phyloP scores from a whole-genome alignment of 306 rosid species.

The Ziziphus jujuba region DNA sequence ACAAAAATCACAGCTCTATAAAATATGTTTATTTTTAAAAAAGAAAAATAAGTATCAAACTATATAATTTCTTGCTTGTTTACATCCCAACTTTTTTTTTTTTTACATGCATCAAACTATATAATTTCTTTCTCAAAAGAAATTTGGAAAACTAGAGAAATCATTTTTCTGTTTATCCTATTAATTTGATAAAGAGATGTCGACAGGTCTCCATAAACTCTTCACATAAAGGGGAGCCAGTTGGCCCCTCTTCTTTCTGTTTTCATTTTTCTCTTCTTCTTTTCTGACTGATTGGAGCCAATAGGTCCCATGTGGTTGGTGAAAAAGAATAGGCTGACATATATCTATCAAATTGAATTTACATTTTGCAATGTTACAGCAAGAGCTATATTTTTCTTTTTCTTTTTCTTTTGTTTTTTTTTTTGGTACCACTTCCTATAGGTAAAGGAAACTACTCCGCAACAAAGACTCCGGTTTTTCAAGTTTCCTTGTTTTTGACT shows the following conservation, averaged over 20 bases:
- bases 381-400: not conserved
- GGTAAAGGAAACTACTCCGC: not conserved
- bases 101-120: no score
- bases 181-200: not conserved
- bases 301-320: constrained; percentile 37
- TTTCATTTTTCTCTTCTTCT: not conserved
- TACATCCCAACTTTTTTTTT: no score
- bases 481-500: not conserved
- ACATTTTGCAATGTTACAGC: not conserved
- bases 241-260: not conserved
- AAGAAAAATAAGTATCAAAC: not conserved
- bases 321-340: constrained; percentile 22
- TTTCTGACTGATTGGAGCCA: constrained; percentile 8
- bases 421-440: constrained; percentile 12
- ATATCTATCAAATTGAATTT: constrained; percentile 14
- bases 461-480: not conserved
- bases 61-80: not conserved
- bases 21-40: no score
- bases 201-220: constrained; percentile 1
- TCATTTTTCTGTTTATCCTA: not conserved
- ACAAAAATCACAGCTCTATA: not conserved
- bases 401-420: no score
- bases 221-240: not conserved
- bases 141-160: no score
- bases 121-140: no score